Conservation (phyloP, 2,329 filamentous ascomycete genomes). For the Trichophyton benhamiae region DNA sequence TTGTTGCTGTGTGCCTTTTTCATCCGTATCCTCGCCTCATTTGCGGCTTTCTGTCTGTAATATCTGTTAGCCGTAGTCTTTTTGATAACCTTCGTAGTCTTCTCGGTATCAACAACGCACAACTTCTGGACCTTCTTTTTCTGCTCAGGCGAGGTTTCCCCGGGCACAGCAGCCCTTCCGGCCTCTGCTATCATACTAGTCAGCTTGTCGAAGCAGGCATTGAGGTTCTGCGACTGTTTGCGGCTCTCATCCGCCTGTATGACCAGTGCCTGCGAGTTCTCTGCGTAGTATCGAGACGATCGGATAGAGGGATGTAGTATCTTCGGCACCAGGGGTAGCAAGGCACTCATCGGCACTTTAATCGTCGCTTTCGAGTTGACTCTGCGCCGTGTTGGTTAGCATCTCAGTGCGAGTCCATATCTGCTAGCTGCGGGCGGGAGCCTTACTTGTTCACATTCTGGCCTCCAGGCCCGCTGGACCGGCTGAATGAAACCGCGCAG, state of each 20-base stretch:
- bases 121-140: conserved; percentile 42
- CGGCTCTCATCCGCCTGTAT: conserved; percentile 53
- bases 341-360: conserved; percentile 40
- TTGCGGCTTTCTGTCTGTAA: conserved; percentile 43
- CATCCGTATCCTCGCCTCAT: conserved; percentile 43
- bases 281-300: conserved; percentile 44
- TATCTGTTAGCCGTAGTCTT: not conserved
- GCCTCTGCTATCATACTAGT: conserved; percentile 42
- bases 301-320: conserved; percentile 42
- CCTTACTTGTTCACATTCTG: conserved; percentile 57
- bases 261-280: conserved; percentile 42
- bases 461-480: conserved; percentile 52
- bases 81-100: not conserved
- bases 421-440: not conserved
- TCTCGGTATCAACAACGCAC: conserved; percentile 25
- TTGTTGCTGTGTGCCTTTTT: conserved; percentile 53
- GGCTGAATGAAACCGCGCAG: conserved; percentile 49
- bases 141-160: conserved; percentile 48
- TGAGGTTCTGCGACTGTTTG: conserved; percentile 49
- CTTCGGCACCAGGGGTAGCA: conserved; percentile 43
- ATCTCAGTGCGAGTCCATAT: not conserved
- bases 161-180: conserved; percentile 42
- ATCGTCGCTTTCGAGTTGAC: conserved; percentile 57
- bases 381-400: conserved; percentile 27
- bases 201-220: conserved; percentile 47